phyloP scores from a whole-genome alignment of 2,329 filamentous ascomycete species.

The Westerdykella aurantiaca region DNA sequence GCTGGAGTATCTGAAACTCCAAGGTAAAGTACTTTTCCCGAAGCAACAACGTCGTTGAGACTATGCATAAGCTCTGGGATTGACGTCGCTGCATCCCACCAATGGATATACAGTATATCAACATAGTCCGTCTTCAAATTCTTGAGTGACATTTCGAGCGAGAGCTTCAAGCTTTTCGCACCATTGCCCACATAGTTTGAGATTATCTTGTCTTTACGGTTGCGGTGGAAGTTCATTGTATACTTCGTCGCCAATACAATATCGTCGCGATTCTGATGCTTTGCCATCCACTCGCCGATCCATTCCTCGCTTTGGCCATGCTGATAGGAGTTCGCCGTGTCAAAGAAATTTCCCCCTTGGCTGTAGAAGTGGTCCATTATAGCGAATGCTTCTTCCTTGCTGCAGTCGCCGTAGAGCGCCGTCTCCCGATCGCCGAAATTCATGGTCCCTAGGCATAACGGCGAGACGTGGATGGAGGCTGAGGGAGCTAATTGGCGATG shows the following conservation, averaged over 20 bases:
- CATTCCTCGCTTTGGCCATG: conserved; percentile 35
- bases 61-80: conserved; percentile 2
- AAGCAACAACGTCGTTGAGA: conserved; percentile 1
- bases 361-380: conserved; percentile 62
- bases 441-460: conserved; percentile 53
- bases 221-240: conserved; percentile 4
- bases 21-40: conserved; percentile 1
- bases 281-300: conserved; percentile 40
- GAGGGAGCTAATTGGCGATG: conserved; percentile 61
- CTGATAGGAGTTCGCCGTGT: conserved; percentile 47
- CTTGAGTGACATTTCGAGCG: conserved; percentile 12
- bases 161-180: conserved; percentile 13
- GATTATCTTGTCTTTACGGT: no score
- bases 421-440: conserved; percentile 50
- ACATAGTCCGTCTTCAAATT: conserved; percentile 7
- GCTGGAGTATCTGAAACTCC: conserved; percentile 34
- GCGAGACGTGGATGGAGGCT: conserved; percentile 50
- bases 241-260: conserved; percentile 39
- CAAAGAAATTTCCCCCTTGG: conserved; percentile 66
- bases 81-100: conserved; percentile 1
- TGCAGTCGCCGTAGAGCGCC: conserved; percentile 38
- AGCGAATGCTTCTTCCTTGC: conserved; percentile 54
- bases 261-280: conserved; percentile 30
- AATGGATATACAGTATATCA: conserved; percentile 1
- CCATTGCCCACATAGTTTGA: conserved; percentile 14